Evolutionary conservation across 441 rosid genomes (phyloP).

Genomic region (Biscutella laevigata): DNA sequence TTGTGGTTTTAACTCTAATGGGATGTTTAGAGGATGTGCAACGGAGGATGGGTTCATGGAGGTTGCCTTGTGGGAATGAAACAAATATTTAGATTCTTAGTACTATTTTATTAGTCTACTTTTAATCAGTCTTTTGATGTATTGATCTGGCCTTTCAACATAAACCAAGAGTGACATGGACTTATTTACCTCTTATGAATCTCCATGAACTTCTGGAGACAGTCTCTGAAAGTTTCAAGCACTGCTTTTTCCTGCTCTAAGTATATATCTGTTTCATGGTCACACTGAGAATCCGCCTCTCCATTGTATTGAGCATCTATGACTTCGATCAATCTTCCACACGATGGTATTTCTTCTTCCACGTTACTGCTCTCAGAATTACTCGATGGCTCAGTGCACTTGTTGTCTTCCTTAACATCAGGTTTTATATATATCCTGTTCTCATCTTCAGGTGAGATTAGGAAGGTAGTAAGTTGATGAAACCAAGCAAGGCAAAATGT

Average conservation of each 20-base stretch:
- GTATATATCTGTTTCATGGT: conserved; percentile 8
- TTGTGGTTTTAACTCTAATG: conserved; percentile 50
- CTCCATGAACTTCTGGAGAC: conserved; percentile 34
- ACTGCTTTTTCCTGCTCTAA: conserved; percentile 44
- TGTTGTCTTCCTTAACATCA: conserved; percentile 4
- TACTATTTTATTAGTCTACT: conserved; percentile 6
- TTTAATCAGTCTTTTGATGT: not conserved
- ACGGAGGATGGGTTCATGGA: conserved; percentile 66
- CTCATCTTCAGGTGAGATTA: conserved; percentile 9
- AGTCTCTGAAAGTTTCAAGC: conserved; percentile 42
- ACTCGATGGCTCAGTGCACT: not conserved
- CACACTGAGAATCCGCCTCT: not conserved
- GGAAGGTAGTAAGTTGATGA: not conserved
- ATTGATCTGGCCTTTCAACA: not conserved
- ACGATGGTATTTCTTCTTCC: conserved; percentile 6
- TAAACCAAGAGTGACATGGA: not conserved
- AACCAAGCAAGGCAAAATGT: not conserved
- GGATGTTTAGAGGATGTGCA: conserved; percentile 69
- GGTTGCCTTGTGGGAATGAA: conserved; percentile 52
- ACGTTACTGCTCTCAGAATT: not conserved
- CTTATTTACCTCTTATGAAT: conserved; percentile 6
- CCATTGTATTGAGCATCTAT: conserved; percentile 23
- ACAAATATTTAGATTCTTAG: not conserved
- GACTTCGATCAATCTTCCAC: conserved; percentile 20
- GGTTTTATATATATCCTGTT: not conserved